Conservation (phyloP, 2,329 filamentous ascomycete genomes). For the Fusarium chlamydosporum region DNA sequence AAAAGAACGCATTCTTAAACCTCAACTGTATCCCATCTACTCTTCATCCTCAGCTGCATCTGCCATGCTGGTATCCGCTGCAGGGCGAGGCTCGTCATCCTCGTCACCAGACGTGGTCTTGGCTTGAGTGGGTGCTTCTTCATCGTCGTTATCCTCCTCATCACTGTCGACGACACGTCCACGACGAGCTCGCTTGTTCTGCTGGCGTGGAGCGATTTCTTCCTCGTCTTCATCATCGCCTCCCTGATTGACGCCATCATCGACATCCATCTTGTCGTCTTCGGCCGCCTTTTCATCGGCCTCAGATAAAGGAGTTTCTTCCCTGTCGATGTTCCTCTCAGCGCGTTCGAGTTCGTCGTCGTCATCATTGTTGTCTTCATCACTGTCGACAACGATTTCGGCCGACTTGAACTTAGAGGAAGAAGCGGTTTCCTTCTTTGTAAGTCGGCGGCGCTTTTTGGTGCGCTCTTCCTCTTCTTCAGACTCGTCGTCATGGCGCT, state of each 20-base stretch:
- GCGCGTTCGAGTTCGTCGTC: slow-evolving; percentile 62
- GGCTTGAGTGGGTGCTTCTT: slow-evolving; percentile 31
- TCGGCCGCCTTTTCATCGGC: slow-evolving; percentile 56
- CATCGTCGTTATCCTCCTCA: slow-evolving; percentile 61
- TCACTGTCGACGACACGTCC: slow-evolving; percentile 69
- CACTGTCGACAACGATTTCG: slow-evolving; percentile 85
- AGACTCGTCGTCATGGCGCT: slow-evolving; percentile 61
- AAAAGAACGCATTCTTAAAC: slow-evolving; percentile 36
- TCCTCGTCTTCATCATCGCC: slow-evolving; percentile 66
- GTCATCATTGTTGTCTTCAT: slow-evolving; percentile 59
- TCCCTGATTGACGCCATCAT: slow-evolving; percentile 56
- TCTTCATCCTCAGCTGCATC: slow-evolving; percentile 56
- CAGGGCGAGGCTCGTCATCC: slow-evolving; percentile 48
- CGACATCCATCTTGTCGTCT: slow-evolving; percentile 68
- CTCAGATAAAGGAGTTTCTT: slow-evolving; percentile 56
- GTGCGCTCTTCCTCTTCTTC: slow-evolving; percentile 62
- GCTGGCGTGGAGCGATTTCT: slow-evolving; percentile 60
- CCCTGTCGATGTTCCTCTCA: slow-evolving; percentile 59
- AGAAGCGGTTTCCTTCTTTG: slow-evolving; percentile 58
- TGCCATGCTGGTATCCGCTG: slow-evolving; percentile 59
- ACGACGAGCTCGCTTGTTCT: slow-evolving; percentile 63
- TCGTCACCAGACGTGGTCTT: slow-evolving; percentile 47
- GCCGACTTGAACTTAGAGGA: slow-evolving; percentile 83
- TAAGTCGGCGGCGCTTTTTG: slow-evolving; percentile 73
- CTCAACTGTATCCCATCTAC: slow-evolving; percentile 25